phyloP scores from a whole-genome alignment of 441 rosid species.

The Hypseocharis bilobata region DNA sequence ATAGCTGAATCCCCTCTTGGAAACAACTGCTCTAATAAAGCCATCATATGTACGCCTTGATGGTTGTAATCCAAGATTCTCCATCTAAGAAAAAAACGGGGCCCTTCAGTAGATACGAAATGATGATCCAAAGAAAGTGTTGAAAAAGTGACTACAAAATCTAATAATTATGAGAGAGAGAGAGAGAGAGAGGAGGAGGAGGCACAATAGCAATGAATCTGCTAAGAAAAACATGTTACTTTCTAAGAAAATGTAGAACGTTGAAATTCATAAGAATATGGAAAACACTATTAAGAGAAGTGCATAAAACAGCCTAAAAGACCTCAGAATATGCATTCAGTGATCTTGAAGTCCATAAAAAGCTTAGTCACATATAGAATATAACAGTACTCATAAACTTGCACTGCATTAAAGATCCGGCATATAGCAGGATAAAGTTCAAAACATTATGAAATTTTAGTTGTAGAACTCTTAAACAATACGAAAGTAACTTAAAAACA shows the following conservation, averaged over 20 bases:
- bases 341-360: not conserved
- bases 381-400: not conserved
- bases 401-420: slow-evolving; percentile 4
- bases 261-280: not conserved
- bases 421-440: not conserved
- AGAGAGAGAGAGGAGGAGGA: not conserved
- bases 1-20: slow-evolving; percentile 34
- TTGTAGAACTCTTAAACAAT: not conserved
- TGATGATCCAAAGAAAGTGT: slow-evolving; percentile 12
- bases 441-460: slow-evolving; percentile 4
- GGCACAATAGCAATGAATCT: no score
- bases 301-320: not conserved
- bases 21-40: slow-evolving; percentile 52
- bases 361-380: not conserved
- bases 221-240: no score
- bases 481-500: not conserved
- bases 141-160: slow-evolving; percentile 1
- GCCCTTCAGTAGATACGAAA: slow-evolving; percentile 19
- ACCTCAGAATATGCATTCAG: slow-evolving; percentile 1
- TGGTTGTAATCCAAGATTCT: slow-evolving; percentile 61
- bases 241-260: not conserved
- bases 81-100: slow-evolving; percentile 43
- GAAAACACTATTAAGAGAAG: not conserved
- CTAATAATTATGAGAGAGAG: not conserved
- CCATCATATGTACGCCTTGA: slow-evolving; percentile 55